A percentile compares a stretch with the other conserved stretches of the same genome.
Conservation (phyloP, 75 land plant species). For the Pinus taeda region DNA sequence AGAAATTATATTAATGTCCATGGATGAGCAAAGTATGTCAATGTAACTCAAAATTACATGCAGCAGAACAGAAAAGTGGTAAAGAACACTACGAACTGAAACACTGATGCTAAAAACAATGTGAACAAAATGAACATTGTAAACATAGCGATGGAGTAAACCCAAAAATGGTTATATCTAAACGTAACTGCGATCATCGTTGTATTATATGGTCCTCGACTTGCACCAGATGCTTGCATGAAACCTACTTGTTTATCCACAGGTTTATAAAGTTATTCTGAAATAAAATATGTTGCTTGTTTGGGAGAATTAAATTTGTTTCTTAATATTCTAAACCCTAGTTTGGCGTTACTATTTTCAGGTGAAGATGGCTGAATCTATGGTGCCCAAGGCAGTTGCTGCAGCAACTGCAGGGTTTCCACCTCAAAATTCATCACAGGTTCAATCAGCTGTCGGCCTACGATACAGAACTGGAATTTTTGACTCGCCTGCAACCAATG, state of each 20-base stretch:
- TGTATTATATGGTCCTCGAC: background rate
- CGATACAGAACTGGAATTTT: slow-evolving; percentile 9
- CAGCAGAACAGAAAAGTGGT: too few species aligned
- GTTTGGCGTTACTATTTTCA: slow-evolving; percentile 18
- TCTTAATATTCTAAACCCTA: background rate
- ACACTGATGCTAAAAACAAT: too few species aligned
- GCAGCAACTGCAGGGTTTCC: slow-evolving; percentile 23
- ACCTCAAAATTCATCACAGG: background rate
- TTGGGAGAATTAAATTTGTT: background rate
- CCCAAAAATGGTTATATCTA: too few species aligned
- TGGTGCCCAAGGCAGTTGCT: slow-evolving; percentile 63
- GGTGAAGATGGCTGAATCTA: slow-evolving; percentile 85
- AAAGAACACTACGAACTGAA: too few species aligned
- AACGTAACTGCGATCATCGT: background rate
- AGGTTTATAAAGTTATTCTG: background rate
- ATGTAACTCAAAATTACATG: too few species aligned
- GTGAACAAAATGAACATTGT: too few species aligned
- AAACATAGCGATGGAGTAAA: too few species aligned
- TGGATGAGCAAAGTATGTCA: too few species aligned
- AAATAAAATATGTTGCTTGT: background rate
- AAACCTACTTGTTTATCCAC: background rate
- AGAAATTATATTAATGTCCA: too few species aligned
- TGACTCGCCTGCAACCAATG: slow-evolving; percentile 14
- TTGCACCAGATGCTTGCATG: background rate
- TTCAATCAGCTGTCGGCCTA: slow-evolving; percentile 6